phyloP scores from a whole-genome alignment of 495 filamentous ascomycete species.

The Penicillium alfredii region DNA sequence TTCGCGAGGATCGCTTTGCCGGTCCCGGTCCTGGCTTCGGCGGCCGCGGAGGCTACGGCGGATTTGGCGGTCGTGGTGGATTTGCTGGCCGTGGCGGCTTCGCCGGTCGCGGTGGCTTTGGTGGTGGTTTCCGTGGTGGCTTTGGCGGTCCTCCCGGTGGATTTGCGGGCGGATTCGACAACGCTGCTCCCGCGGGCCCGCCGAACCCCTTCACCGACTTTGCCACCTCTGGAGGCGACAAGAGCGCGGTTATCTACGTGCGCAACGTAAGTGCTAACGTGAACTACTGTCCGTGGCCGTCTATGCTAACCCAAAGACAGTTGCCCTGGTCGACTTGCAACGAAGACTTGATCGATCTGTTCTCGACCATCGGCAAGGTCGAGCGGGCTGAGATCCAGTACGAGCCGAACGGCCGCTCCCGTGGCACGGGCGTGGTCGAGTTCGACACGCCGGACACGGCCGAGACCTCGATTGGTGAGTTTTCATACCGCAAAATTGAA shows the following conservation, averaged over 20 bases:
- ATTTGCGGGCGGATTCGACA: slow-evolving; percentile 36
- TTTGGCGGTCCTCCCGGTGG: slow-evolving; percentile 42
- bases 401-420: slow-evolving; percentile 90
- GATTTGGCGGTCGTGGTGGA: slow-evolving; percentile 46
- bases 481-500: not conserved
- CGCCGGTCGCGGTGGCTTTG: slow-evolving; percentile 43
- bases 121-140: slow-evolving; percentile 40
- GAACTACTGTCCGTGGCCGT: not conserved
- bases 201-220: slow-evolving; percentile 95
- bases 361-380: slow-evolving; percentile 96
- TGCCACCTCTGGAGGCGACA: slow-evolving; percentile 82
- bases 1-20: slow-evolving; percentile 94
- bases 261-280: slow-evolving; percentile 77
- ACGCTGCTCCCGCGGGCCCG: slow-evolving; percentile 43
- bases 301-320: slow-evolving; percentile 38
- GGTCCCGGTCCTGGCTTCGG: slow-evolving; percentile 49
- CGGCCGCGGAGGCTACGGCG: slow-evolving; percentile 44
- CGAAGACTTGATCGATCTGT: slow-evolving; percentile 91
- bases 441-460: slow-evolving; percentile 80
- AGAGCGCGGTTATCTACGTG: slow-evolving; percentile 81
- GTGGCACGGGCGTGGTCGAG: slow-evolving; percentile 90
- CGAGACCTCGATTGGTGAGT: slow-evolving; percentile 79
- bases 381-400: slow-evolving; percentile 98
- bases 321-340: slow-evolving; percentile 98
- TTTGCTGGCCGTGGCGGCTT: slow-evolving; percentile 48